Evolutionary conservation across 768 basidiomycete species (phyloP).

Genomic region (Macrocybe gigantea): DNA sequence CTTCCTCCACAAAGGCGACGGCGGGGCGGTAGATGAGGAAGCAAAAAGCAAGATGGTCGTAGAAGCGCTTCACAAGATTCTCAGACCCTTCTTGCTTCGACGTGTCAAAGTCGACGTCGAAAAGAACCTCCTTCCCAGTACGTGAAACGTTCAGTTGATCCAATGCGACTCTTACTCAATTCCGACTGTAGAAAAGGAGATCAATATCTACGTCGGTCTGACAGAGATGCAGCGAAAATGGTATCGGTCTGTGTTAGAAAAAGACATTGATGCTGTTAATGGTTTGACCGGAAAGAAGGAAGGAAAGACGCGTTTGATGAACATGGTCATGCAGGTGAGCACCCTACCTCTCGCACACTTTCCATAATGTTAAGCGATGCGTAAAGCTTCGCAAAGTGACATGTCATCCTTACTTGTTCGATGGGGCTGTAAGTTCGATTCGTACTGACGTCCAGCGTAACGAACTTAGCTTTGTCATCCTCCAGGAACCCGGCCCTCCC

Average conservation of each 20-base stretch:
- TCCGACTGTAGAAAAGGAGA: conserved; percentile 75
- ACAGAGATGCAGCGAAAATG: conserved; percentile 98
- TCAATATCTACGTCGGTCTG: conserved; percentile 96
- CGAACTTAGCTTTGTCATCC: neutral
- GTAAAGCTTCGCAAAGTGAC: conserved; percentile 74
- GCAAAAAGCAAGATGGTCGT: conserved; percentile 90
- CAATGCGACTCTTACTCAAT: conserved; percentile 2
- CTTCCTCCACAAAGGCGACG: conserved; percentile 88
- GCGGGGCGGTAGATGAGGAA: conserved; percentile 60
- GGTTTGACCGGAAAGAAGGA: conserved; percentile 98
- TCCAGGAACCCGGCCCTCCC: conserved; percentile 93
- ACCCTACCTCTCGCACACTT: neutral
- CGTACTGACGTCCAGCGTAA: neutral
- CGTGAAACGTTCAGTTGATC: conserved; percentile 12
- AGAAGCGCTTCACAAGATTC: conserved; percentile 94
- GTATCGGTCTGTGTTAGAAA: conserved; percentile 94
- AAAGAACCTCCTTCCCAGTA: conserved; percentile 90
- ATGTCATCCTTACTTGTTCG: conserved; percentile 89
- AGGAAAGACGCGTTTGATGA: conserved; percentile 95
- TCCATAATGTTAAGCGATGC: neutral
- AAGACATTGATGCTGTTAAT: conserved; percentile 98
- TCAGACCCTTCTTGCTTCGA: conserved; percentile 89
- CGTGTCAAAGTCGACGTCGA: conserved; percentile 97
- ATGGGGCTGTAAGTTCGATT: conserved; percentile 68
- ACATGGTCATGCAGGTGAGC: conserved; percentile 95